phyloP scores from a whole-genome alignment of 1,284 basidiomycete genomes.

The Rhodotorula sp. region DNA sequence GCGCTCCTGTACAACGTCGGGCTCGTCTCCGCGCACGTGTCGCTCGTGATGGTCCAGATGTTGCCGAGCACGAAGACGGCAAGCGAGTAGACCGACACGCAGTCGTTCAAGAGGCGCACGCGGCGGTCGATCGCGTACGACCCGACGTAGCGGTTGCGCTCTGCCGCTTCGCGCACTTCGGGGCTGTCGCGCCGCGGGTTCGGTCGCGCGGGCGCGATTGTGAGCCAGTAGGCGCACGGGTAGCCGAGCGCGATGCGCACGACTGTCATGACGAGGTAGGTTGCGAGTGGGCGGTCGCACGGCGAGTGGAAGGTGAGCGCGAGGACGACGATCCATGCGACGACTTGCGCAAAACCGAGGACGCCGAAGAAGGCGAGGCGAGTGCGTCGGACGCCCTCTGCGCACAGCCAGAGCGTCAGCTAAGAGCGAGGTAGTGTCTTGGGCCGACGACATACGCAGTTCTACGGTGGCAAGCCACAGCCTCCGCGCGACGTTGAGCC shows the following conservation, averaged over 20 bases:
- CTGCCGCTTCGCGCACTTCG: constrained; percentile 22
- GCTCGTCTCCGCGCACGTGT: constrained; percentile 31
- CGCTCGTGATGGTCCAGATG: constrained; percentile 31
- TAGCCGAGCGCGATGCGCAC: constrained; percentile 36
- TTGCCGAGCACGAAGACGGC: constrained; percentile 44
- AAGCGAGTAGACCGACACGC: constrained; percentile 30
- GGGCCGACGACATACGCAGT: constrained; percentile 8
- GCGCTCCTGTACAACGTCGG: constrained; percentile 38
- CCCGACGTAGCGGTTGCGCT: constrained; percentile 36
- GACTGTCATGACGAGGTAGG: constrained; percentile 39
- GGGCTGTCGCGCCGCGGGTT: constrained; percentile 15
- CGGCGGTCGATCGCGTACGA: constrained; percentile 28
- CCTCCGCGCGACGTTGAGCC: constrained; percentile 15
- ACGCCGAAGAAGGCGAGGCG: constrained; percentile 23
- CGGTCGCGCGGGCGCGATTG: constrained; percentile 26
- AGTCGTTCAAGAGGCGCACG: constrained; percentile 30
- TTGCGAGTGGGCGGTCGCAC: constrained; percentile 39
- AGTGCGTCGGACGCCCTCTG: constrained; percentile 11
- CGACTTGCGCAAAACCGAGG: constrained; percentile 33
- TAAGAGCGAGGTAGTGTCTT: no score
- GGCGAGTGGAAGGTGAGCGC: constrained; percentile 17
- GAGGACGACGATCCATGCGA: constrained; percentile 40
- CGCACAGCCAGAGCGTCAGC: no score
- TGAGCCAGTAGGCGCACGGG: constrained; percentile 36
- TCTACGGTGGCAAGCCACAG: background rate